A percentile compares a stretch with the other conserved stretches of the same genome.
phyloP scores from a whole-genome alignment of 345 rosid genomes.

The Psidium friedrichsthalianum region DNA sequence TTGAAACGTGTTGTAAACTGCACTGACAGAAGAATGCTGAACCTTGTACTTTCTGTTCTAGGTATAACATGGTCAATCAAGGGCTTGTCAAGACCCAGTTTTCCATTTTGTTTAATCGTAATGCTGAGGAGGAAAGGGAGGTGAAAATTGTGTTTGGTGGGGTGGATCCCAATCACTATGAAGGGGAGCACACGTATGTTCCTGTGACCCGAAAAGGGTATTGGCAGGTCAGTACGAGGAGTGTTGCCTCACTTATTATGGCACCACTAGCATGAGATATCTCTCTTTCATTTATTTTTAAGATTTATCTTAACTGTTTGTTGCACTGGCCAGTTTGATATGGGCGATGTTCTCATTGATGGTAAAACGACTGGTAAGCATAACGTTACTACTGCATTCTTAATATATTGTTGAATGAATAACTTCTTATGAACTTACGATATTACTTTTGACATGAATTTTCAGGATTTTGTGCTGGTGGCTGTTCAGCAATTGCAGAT shows the following conservation, averaged over 20 bases:
- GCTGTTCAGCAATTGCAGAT: slow-evolving; percentile 67
- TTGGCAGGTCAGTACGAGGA: slow-evolving; percentile 44
- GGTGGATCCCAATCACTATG: slow-evolving; percentile 45
- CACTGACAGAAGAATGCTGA: not conserved
- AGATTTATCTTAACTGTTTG: not conserved
- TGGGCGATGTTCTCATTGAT: slow-evolving; percentile 56
- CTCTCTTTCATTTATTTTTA: not conserved
- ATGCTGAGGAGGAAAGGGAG: slow-evolving; percentile 54
- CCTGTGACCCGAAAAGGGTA: slow-evolving; percentile 54
- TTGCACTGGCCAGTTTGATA: slow-evolving; percentile 36
- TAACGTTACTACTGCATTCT: not conserved
- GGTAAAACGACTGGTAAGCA: slow-evolving; percentile 48
- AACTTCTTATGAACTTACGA: not conserved
- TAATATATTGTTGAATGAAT: not conserved
- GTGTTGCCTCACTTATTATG: not conserved
- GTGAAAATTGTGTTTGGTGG: slow-evolving; percentile 75
- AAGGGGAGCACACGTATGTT: slow-evolving; percentile 60
- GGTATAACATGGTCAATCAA: slow-evolving; percentile 73
- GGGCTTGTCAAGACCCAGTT: slow-evolving; percentile 45
- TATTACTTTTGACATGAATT: not conserved
- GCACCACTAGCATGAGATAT: not conserved
- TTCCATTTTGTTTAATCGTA: slow-evolving; percentile 73
- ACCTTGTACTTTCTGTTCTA: not conserved
- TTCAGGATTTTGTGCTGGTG: slow-evolving; percentile 41
- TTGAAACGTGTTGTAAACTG: not conserved